Conservation (phyloP, 2,329 filamentous ascomycete genomes). For the Xylariaceae sp. region DNA sequence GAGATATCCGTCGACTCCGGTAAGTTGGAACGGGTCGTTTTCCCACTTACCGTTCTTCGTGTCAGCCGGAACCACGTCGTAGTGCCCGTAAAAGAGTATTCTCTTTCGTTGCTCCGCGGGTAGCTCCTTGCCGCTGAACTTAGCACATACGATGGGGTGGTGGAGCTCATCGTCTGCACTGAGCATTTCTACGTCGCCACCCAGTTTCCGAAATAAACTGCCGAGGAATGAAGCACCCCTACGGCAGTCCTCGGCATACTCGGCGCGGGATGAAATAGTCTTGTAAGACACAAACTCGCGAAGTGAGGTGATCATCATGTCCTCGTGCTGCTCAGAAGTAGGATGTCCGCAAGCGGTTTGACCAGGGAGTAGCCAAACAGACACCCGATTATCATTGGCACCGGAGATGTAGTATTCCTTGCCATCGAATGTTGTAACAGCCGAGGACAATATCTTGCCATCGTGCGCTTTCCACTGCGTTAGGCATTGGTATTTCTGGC, state of each 20-base stretch:
- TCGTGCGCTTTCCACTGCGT: slow-evolving; percentile 77
- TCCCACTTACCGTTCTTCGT: slow-evolving; percentile 77
- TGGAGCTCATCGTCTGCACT: slow-evolving; percentile 65
- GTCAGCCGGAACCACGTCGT: slow-evolving; percentile 92
- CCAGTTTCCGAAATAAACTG: slow-evolving; percentile 84
- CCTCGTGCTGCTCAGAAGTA: slow-evolving; percentile 39
- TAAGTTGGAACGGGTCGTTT: slow-evolving; percentile 82
- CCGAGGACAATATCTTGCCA: slow-evolving; percentile 81
- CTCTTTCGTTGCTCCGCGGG: slow-evolving; percentile 67
- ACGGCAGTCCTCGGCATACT: slow-evolving; percentile 86
- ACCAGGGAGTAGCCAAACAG: slow-evolving; percentile 73
- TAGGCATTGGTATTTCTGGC: slow-evolving; percentile 76
- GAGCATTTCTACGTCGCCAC: slow-evolving; percentile 85
- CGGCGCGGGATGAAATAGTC: slow-evolving; percentile 80
- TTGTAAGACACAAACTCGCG: slow-evolving; percentile 86
- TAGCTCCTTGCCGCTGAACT: slow-evolving; percentile 71
- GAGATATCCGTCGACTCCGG: slow-evolving; percentile 83
- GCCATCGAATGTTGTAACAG: slow-evolving; percentile 62
- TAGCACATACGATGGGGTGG: slow-evolving; percentile 91
- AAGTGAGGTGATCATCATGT: slow-evolving; percentile 64
- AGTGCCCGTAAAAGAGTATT: slow-evolving; percentile 95
- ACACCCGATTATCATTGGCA: slow-evolving; percentile 84
- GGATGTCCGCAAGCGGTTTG: slow-evolving; percentile 36
- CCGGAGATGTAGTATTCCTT: slow-evolving; percentile 89
- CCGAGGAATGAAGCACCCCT: slow-evolving; percentile 87